These are phyloP conservation scores for Triglochin maritima DNA, from an alignment of 106 monocot species.

Conservation along the genomic window DNA sequence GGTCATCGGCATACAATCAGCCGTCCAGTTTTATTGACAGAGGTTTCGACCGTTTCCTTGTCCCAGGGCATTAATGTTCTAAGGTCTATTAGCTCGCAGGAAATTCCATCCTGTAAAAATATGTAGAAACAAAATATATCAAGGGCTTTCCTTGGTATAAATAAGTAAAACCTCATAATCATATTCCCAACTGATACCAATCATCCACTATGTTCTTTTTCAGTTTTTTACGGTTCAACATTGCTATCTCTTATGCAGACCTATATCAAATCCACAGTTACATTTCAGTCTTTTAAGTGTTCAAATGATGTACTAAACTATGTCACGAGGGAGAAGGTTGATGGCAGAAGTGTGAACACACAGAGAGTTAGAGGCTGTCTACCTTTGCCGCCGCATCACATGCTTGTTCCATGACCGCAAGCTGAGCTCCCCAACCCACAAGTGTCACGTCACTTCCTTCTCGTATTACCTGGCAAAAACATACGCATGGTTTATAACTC, in stretches of 20 bases:
- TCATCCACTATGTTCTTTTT: too few relatives aligned
- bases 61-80: slow-evolving; percentile 93
- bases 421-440: slow-evolving; percentile 98
- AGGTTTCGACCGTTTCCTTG: slow-evolving; percentile 82
- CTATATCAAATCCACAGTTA: too few relatives aligned
- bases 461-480: slow-evolving; percentile 53
- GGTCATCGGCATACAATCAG: slow-evolving; percentile 40
- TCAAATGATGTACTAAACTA: too few relatives aligned
- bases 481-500: neutral
- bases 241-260: too few relatives aligned
- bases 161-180: too few relatives aligned
- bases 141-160: too few relatives aligned
- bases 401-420: slow-evolving; percentile 79
- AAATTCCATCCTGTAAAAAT: slow-evolving; percentile 71
- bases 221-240: too few relatives aligned
- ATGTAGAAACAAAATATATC: too few relatives aligned
- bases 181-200: too few relatives aligned
- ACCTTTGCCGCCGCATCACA: slow-evolving; percentile 89
- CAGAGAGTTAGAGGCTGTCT: neutral
- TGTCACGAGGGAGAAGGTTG: too few relatives aligned
- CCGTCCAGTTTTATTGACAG: slow-evolving; percentile 83
- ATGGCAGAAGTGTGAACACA: too few relatives aligned
- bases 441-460: slow-evolving; percentile 91
- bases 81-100: slow-evolving; percentile 90
- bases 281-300: too few relatives aligned